Base-by-base conservation (phyloP, 805 yeast genomes). In the Lachancea nothofagi region DNA sequence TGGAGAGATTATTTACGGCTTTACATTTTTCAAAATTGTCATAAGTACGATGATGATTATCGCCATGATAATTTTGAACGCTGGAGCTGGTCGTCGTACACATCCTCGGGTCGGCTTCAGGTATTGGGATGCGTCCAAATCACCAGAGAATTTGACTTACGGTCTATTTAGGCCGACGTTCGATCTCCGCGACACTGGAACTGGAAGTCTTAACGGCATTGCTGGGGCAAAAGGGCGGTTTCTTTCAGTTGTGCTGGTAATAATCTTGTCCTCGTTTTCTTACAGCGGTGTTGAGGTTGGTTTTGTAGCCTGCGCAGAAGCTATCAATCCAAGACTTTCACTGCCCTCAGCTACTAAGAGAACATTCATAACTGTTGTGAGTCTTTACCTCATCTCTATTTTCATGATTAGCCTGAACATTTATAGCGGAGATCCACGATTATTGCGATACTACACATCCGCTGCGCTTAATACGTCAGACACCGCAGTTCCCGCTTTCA, bases 241-340 rank as follows among this genome's bases (percentile, higher is more conserved):
- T 37, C 61, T 80, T 33, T 76, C 83, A 5, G 58, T 83, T 7
- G 41, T 80, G 25, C 72, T 78, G 1, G 85, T 87, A 1, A 63
- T 79, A 7, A 61, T 78, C 33, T 75, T 79, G 15, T 78, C 88
- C 0, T 69, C 86, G 0, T 85, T 80, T 58, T 83, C 94, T 0
- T 85, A 80, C 53, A 77, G 83, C 35, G 95, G 95, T 0, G 82
- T 88, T 1, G 95, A 85, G 49, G 78, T 81, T 57, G 89, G 86
- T 9, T 78, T 84, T 47, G 76, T 84, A 40, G 90, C 93, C 2
- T 87, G 90, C 5, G 84, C 89, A 58, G 95, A 85, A 58, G 83
- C 89, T n/a, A 69, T 80, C 44, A 80, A 83, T 48, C 95, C 95
- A 4, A 67, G 93, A 47, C 76, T 71, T 45, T 78, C 90, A 0